phyloP scores from a whole-genome alignment of 2,329 filamentous ascomycete genomes.

The Aspergillus sojae region DNA sequence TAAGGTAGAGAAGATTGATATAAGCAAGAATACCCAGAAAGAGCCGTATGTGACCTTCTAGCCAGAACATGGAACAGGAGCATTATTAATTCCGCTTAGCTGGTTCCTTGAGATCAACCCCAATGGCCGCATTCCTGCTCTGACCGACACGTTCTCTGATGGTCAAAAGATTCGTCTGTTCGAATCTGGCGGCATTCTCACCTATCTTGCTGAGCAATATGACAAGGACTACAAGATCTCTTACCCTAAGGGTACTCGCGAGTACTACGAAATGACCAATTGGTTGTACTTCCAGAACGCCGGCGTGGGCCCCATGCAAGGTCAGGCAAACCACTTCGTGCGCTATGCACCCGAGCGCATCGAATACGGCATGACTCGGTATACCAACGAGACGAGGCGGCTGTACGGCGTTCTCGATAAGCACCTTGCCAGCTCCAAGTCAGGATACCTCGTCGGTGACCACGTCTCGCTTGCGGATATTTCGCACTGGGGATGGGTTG shows the following conservation, averaged over 20 bases:
- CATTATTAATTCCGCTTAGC: conserved; percentile 29
- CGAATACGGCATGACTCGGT: conserved; percentile 79
- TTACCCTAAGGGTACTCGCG: conserved; percentile 70
- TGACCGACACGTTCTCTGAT: conserved; percentile 77
- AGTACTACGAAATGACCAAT: conserved; percentile 78
- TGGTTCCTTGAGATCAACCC: conserved; percentile 94
- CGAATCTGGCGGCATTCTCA: conserved; percentile 80
- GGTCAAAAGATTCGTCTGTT: conserved; percentile 75
- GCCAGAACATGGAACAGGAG: neutral
- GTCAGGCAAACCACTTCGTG: conserved; percentile 80
- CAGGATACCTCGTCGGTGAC: conserved; percentile 55
- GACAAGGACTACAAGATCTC: conserved; percentile 81
- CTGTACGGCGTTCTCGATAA: conserved; percentile 77
- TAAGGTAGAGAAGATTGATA: conserved; percentile 71
- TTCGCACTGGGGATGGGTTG: conserved; percentile 77
- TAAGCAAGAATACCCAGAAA: conserved; percentile 77
- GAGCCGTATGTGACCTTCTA: conserved; percentile 51
- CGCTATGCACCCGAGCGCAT: conserved; percentile 83
- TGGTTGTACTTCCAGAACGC: conserved; percentile 82
- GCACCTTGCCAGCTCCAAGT: conserved; percentile 60
- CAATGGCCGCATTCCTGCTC: conserved; percentile 85
- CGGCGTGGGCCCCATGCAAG: conserved; percentile 81
- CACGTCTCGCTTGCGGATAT: conserved; percentile 68
- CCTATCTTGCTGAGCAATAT: conserved; percentile 81
- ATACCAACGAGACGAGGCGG: conserved; percentile 80